Conservation (phyloP, 352 stramenopile genomes). For the Pythium chondricola region DNA sequence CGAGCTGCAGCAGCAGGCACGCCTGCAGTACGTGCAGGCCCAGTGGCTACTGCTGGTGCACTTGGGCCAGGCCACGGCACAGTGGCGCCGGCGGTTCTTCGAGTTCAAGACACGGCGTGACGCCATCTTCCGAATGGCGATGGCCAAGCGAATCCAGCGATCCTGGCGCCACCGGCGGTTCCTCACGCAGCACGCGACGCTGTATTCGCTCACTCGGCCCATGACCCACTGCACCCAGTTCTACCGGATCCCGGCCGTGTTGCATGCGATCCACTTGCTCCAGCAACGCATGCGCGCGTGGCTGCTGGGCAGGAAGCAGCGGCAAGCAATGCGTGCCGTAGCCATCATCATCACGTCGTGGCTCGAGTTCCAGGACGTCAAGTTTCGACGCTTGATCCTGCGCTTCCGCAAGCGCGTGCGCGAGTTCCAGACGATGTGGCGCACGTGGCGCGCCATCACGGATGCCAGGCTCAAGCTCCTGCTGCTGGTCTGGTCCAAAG, state of each 20-base stretch:
- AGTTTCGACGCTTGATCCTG: slow-evolving; percentile 74
- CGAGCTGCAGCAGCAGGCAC: slow-evolving; percentile 25
- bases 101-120: slow-evolving; percentile 35
- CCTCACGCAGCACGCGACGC: slow-evolving; percentile 20
- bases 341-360: slow-evolving; percentile 63
- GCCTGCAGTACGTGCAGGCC: slow-evolving; percentile 34
- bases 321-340: slow-evolving; percentile 20
- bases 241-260: slow-evolving; percentile 43
- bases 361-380: slow-evolving; percentile 79
- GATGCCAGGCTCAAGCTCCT: slow-evolving; percentile 67
- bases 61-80: slow-evolving; percentile 26
- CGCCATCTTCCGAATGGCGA: slow-evolving; percentile 28
- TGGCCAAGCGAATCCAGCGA: slow-evolving; percentile 47
- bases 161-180: slow-evolving; percentile 40
- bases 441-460: slow-evolving; percentile 62
- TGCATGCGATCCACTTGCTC: slow-evolving; percentile 32
- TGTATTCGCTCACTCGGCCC: slow-evolving; percentile 13
- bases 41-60: slow-evolving; percentile 51
- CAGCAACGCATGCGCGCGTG: slow-evolving; percentile 39
- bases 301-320: slow-evolving; percentile 22
- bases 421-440: slow-evolving; percentile 72
- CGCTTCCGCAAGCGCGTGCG: slow-evolving; percentile 69
- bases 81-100: slow-evolving; percentile 38
- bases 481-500: slow-evolving; percentile 53
- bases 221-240: slow-evolving; percentile 30